Conservation (phyloP, 2,329 filamentous ascomycete genomes). For the Colletotrichum sp. region DNA sequence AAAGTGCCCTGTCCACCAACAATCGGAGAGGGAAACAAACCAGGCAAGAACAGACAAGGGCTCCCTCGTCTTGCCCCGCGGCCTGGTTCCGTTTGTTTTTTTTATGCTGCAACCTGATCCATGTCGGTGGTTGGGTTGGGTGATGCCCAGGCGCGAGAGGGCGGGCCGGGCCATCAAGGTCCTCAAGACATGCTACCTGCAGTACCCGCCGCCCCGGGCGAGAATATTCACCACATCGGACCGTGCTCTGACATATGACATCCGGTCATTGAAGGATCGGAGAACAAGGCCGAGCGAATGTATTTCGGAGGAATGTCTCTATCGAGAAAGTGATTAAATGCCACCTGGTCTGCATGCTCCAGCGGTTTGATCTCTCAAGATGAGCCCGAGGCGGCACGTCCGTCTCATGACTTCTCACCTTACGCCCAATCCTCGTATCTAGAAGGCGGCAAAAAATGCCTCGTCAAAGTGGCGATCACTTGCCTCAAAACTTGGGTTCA, state of each 20-base stretch:
- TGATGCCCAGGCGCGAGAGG: slow-evolving; percentile 2
- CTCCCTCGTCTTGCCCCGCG: not conserved
- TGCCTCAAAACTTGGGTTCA: fast-evolving
- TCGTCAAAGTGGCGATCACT: not conserved
- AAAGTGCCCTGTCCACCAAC: not conserved
- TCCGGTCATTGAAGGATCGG: not conserved
- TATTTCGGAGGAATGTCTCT: not conserved
- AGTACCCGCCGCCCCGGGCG: no score
- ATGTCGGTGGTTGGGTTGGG: not conserved
- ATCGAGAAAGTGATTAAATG: not conserved
- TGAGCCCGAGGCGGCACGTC: no score
- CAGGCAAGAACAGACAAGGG: not conserved
- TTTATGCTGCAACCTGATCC: not conserved
- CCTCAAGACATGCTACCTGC: not conserved
- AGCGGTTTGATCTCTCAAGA: not conserved
- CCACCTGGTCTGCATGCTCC: not conserved
- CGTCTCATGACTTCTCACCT: no score
- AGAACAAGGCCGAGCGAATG: not conserved
- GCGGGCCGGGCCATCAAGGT: slow-evolving; percentile 19
- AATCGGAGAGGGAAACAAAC: not conserved
- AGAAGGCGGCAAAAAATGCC: not conserved
- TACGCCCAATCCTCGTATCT: not conserved
- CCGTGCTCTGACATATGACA: no score
- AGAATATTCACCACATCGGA: not conserved
- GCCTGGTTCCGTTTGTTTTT: not conserved